These are phyloP conservation scores for Madurella mycetomatis DNA, from an alignment of 2,329 filamentous ascomycete genomes.

Conservation along the genomic window DNA sequence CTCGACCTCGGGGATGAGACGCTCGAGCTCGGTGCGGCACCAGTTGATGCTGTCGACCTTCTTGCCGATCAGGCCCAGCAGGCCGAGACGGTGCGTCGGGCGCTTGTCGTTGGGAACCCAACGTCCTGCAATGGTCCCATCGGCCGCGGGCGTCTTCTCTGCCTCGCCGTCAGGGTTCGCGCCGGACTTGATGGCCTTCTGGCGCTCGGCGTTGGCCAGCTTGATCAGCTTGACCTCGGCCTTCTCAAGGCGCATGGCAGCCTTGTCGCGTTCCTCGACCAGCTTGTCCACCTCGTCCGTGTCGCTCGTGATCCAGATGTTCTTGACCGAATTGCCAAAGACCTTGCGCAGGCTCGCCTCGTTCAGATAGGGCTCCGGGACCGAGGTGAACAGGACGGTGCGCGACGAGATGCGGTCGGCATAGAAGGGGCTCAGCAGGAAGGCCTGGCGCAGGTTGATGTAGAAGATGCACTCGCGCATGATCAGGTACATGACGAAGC, in stretches of 20 bases:
- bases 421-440: conserved; percentile 79
- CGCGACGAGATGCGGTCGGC: conserved; percentile 81
- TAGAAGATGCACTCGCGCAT: conserved; percentile 87
- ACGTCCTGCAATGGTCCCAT: conserved; percentile 65
- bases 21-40: conserved; percentile 72
- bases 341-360: conserved; percentile 72
- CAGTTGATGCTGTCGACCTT: conserved; percentile 95
- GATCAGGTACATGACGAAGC: conserved; percentile 83
- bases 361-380: conserved; percentile 73
- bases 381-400: conserved; percentile 83
- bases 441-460: conserved; percentile 89
- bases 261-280: conserved; percentile 75
- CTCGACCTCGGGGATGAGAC: conserved; percentile 67
- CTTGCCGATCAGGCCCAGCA: conserved; percentile 67
- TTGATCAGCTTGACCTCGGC: conserved; percentile 85
- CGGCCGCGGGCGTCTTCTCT: conserved; percentile 44
- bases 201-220: conserved; percentile 65
- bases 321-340: conserved; percentile 76
- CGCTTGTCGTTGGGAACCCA: conserved; percentile 71
- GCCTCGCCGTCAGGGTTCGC: conserved; percentile 38
- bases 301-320: conserved; percentile 79
- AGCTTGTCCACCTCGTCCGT: conserved; percentile 72
- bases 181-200: conserved; percentile 64
- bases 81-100: conserved; percentile 69
- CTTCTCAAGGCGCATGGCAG: conserved; percentile 75